These are phyloP conservation scores for Trametes gibbosa DNA, from an alignment of 768 basidiomycete genomes.

Conservation along the genomic window DNA sequence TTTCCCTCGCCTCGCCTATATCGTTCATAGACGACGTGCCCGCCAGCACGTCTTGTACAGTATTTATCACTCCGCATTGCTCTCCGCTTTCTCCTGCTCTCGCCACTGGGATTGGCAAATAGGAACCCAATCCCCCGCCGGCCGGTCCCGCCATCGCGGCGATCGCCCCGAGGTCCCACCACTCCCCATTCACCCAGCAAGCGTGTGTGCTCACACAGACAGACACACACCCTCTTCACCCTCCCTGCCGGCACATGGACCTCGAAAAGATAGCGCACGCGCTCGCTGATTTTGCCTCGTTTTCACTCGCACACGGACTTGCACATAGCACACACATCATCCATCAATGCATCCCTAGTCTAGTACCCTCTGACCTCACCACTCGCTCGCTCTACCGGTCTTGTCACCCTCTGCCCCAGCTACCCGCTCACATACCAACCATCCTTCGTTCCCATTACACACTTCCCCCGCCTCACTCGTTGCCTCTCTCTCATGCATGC, in stretches of 20 bases:
- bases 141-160: conserved; percentile 11
- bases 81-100: conserved; percentile 7
- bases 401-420: conserved; percentile 1
- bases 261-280: conserved; percentile 19
- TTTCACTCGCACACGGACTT: conserved; percentile 21
- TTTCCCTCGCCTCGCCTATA: conserved; percentile 10
- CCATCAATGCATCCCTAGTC: conserved; percentile 13
- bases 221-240: background rate
- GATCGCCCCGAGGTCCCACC: conserved; percentile 13
- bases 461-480: background rate
- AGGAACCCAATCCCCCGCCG: conserved; percentile 19
- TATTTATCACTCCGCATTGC: conserved; percentile 15
- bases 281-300: conserved; percentile 1
- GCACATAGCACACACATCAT: conserved; percentile 21
- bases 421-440: conserved; percentile 3
- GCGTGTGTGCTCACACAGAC: background rate
- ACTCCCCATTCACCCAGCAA: background rate
- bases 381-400: conserved; percentile 1
- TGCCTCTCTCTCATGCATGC: background rate
- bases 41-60: conserved; percentile 17
- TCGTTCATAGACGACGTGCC: conserved; percentile 16
- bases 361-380: background rate
- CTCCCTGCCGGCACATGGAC: conserved; percentile 18
- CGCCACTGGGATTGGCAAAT: conserved; percentile 22
- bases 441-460: conserved; percentile 1